Evolutionary conservation across 345 rosid species (phyloP).

Genomic region (Psidium friedrichsthalianum): DNA sequence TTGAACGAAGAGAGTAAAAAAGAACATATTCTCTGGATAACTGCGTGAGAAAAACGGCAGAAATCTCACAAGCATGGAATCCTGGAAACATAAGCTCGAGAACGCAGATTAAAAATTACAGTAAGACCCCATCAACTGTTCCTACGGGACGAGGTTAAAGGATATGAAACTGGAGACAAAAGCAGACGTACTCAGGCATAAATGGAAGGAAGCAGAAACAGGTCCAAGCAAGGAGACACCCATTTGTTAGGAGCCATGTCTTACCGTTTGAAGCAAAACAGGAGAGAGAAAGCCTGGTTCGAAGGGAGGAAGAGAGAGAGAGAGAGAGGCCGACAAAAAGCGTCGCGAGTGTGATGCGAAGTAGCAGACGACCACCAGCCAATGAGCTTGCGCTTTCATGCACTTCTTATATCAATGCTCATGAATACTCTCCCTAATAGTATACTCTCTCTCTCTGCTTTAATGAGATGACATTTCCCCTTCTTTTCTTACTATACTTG

Average conservation of each 20-base stretch:
- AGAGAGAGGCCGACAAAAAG: neutral
- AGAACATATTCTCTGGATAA: neutral
- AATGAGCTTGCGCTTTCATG: neutral
- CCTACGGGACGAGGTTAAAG: neutral
- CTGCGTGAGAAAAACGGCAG: neutral
- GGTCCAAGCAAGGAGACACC: constrained; percentile 35
- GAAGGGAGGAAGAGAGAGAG: neutral
- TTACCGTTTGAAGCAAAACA: constrained; percentile 31
- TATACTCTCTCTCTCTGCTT: neutral
- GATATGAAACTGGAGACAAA: neutral
- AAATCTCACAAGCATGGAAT: neutral
- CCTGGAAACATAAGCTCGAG: neutral
- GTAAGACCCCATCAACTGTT: neutral
- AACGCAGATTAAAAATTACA: neutral
- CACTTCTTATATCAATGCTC: neutral
- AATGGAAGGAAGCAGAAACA: neutral
- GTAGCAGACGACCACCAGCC: neutral
- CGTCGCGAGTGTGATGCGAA: neutral
- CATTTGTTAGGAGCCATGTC: constrained; percentile 54
- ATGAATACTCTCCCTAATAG: neutral
- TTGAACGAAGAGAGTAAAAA: neutral
- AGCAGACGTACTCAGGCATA: neutral
- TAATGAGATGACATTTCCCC: neutral
- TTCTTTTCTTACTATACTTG: neutral
- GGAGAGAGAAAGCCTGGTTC: neutral